Base-by-base conservation (phyloP, 352 stramenopile species). In the Pythium aquatile region DNA sequence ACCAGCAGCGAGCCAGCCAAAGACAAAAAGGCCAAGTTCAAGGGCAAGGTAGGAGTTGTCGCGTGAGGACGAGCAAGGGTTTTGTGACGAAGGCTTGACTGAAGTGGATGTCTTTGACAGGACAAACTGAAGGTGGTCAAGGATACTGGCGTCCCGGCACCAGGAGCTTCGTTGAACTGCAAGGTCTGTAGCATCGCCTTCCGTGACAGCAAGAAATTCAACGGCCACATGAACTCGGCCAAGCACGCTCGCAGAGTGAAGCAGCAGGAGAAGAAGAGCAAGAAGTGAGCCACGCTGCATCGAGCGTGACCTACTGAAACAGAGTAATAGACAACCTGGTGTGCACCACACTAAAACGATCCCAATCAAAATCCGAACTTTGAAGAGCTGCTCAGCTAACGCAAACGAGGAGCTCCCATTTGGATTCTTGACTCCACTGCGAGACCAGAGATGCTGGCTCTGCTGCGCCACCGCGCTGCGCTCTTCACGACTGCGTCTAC, bases 191-290 rank as follows among this genome's bases (percentile, higher is more conserved):
- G 65, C 16, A 61, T 85, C 39, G 71, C 55, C 33, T 94, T 91
- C 52, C 72, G 74, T 10, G 77, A 90, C 57, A 54, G 78, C 30
- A 93, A 90, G 69, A 92, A 91, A 66, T 94, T 85, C 79, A 94
- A 94, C 47, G 83, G 77, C 30, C 85, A 94, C 72, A 83, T 92
- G 68, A 94, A 94, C 68, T 92, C 85, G n/a, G 76, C 80, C 48
- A 94, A 94, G 62, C 85, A 94, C 64, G 78, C 83, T 16, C 83
- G 85, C 52, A 83, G 81, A 56, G 77, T 87, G 10, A 91, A 91
- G 51, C 69, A 74, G 24, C 60, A 78, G n/a, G 85, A 82, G 53
- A 87, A 86, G 33, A 65, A 68, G 55, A 63, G 58, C 32, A 57
- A 37, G 28, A 57, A 53, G 47, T 53, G 20, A 53, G 10, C 16